These are phyloP conservation scores for Capsicum baccatum DNA, from an alignment of 257 asterid species.

Conservation along the genomic window DNA sequence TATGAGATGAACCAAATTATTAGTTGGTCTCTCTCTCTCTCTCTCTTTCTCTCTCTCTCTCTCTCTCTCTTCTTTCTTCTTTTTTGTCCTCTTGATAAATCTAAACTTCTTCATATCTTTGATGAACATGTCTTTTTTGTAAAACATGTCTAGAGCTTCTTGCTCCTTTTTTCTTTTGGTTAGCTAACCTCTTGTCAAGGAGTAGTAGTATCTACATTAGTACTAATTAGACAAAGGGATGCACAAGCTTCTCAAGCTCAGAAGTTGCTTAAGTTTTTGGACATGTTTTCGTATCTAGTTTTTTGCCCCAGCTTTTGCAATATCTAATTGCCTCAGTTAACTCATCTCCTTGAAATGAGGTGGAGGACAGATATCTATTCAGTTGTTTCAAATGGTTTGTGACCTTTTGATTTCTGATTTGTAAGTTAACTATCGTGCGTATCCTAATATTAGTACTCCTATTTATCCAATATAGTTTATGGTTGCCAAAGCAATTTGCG, in stretches of 20 bases:
- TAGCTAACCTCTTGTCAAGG: not conserved
- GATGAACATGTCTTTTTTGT: not conserved
- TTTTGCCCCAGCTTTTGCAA: slow-evolving; percentile 15
- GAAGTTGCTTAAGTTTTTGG: not conserved
- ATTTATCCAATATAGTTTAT: slow-evolving; percentile 4
- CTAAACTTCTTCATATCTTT: not conserved
- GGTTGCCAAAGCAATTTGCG: not conserved
- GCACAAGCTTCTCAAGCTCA: not conserved
- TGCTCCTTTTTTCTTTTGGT: not conserved
- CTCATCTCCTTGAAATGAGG: not conserved
- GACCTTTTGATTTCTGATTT: slow-evolving; percentile 10
- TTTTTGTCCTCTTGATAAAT: not conserved
- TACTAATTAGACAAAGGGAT: not conserved
- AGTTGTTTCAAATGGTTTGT: not conserved
- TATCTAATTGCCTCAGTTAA: slow-evolving; percentile 9
- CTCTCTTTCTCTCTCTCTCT: not conserved
- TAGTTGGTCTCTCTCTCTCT: too few relatives aligned
- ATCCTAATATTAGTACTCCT: not conserved
- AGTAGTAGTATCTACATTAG: not conserved
- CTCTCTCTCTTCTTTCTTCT: not conserved
- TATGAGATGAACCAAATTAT: too few relatives aligned
- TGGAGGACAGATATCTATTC: not conserved
- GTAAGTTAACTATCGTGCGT: not conserved
- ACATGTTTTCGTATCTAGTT: not conserved
- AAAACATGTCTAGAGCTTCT: slow-evolving; percentile 2